A percentile compares a stretch with the other conserved stretches of the same genome.
phyloP scores from a whole-genome alignment of 192 early-diverging fungal genomes.

The Entomortierella chlamydospora region DNA sequence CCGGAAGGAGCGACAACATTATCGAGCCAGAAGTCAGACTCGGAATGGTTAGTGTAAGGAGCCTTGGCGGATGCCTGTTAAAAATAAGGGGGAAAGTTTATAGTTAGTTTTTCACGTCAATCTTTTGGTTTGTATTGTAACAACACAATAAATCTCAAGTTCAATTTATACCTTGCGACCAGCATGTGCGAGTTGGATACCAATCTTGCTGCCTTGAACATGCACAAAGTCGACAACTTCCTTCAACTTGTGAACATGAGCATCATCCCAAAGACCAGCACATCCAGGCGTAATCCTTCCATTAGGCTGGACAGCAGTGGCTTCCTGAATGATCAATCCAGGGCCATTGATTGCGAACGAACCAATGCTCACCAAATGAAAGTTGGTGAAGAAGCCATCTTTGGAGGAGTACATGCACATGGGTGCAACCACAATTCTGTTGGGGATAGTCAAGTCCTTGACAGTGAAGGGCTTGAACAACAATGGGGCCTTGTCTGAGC shows the following conservation, averaged over 20 bases:
- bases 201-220: conserved; percentile 64
- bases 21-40: conserved; percentile 76
- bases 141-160: not conserved
- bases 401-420: conserved; percentile 85
- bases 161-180: conserved; percentile 72
- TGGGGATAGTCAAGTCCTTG: conserved; percentile 76
- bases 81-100: not conserved
- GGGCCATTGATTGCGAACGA: conserved; percentile 82
- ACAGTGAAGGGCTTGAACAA: conserved; percentile 79
- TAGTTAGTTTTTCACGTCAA: not conserved
- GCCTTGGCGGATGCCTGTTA: conserved; percentile 31
- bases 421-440: conserved; percentile 81
- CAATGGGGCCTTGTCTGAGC: conserved; percentile 22
- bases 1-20: conserved; percentile 73
- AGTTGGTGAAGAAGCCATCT: conserved; percentile 76
- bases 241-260: conserved; percentile 72
- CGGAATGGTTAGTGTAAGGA: conserved; percentile 2
- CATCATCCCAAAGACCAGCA: conserved; percentile 87
- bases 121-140: not conserved
- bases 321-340: conserved; percentile 86
- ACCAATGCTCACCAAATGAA: conserved; percentile 71
- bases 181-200: conserved; percentile 87
- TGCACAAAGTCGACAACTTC: conserved; percentile 74
- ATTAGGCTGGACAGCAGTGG: conserved; percentile 76
- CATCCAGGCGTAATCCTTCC: conserved; percentile 85